Conservation (phyloP, 495 filamentous ascomycete genomes). For the Usnea hakonensis region DNA sequence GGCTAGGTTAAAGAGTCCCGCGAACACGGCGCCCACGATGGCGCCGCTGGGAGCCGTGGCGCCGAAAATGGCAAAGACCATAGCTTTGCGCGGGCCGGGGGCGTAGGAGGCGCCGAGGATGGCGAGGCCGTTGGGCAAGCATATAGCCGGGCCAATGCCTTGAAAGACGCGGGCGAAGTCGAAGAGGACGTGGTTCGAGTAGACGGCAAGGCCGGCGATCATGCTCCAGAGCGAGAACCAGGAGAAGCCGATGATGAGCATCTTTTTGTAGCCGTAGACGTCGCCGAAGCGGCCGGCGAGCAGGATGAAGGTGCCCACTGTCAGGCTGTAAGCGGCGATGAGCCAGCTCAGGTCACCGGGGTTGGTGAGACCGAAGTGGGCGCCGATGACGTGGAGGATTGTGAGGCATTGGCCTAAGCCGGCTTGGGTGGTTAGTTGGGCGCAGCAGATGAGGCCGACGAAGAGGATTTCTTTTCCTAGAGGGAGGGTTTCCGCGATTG, state of each 20-base stretch:
- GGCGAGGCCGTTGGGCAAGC: conserved; percentile 56
- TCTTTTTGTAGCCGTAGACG: conserved; percentile 48
- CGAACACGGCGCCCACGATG: conserved; percentile 44
- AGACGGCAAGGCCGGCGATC: conserved; percentile 45
- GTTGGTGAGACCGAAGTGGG: conserved; percentile 17
- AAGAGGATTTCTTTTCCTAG: conserved; percentile 36
- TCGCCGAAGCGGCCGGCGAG: conserved; percentile 54
- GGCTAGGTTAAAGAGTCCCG: conserved; percentile 41
- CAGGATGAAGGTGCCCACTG: conserved; percentile 59
- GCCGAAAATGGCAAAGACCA: conserved; percentile 58
- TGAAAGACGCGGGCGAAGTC: conserved; percentile 51
- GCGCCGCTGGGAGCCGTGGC: conserved; percentile 51
- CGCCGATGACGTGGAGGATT: conserved; percentile 30
- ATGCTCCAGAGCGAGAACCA: conserved; percentile 54
- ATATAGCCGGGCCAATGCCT: conserved; percentile 53
- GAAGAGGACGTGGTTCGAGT: conserved; percentile 45
- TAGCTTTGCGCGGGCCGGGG: conserved; percentile 49
- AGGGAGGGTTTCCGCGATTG: conserved; percentile 21
- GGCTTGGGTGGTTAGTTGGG: conserved; percentile 40
- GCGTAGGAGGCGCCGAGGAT: conserved; percentile 52
- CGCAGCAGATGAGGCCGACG: conserved; percentile 36
- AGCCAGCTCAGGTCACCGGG: conserved; percentile 43
- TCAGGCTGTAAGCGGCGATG: conserved; percentile 50
- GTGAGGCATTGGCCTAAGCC: conserved; percentile 34
- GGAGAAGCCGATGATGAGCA: conserved; percentile 49